A percentile compares a stretch with the other conserved stretches of the same genome.
Evolutionary conservation across 2,329 filamentous ascomycete species (phyloP).

Genomic region (Tympanopsis confertula): DNA sequence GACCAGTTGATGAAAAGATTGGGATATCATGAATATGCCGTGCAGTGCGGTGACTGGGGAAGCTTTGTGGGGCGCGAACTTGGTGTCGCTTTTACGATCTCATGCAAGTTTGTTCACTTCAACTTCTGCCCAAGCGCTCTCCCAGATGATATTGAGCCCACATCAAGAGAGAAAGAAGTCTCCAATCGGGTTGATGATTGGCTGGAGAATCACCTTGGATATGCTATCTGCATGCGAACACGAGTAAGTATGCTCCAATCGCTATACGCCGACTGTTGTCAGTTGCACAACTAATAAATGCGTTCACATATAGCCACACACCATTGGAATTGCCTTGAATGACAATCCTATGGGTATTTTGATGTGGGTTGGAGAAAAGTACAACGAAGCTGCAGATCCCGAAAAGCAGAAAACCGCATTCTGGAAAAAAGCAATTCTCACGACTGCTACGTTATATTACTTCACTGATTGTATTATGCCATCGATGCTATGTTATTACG

Average conservation of each 20-base stretch:
- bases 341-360: conserved; percentile 24
- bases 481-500: background rate
- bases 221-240: conserved; percentile 24
- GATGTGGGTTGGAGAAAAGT: conserved; percentile 25
- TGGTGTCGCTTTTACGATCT: conserved; percentile 14
- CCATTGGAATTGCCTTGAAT: conserved; percentile 20
- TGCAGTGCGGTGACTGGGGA: conserved; percentile 24
- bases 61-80: conserved; percentile 22
- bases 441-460: background rate
- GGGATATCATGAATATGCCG: conserved; percentile 18
- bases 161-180: conserved; percentile 22
- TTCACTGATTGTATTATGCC: background rate
- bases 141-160: conserved; percentile 1
- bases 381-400: background rate
- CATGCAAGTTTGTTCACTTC: conserved; percentile 10
- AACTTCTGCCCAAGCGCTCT: background rate
- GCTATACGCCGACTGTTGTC: background rate
- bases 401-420: background rate
- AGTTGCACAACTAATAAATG: no score
- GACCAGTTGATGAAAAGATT: conserved; percentile 17
- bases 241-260: conserved; percentile 5
- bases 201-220: conserved; percentile 21
- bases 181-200: conserved; percentile 17
- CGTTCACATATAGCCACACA: no score
- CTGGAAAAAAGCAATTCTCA: background rate